Percentiles rank a stretch among this genome's conserved stretches.
Conservation (phyloP, 495 filamentous ascomycete species). For the Letharia lupina region DNA sequence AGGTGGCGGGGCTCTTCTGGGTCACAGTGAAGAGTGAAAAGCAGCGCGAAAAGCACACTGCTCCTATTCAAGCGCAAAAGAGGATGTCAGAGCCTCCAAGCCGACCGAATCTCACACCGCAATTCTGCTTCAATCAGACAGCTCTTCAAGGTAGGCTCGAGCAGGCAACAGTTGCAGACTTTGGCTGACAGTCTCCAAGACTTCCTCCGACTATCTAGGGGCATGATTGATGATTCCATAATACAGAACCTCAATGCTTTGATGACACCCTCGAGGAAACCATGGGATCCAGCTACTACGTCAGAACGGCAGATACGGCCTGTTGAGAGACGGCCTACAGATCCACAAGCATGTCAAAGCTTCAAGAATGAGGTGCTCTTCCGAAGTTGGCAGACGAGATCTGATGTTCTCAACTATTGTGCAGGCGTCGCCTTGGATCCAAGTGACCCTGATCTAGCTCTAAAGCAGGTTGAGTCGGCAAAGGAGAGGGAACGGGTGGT, state of each 20-base stretch:
- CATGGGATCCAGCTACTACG: slow-evolving; percentile 79
- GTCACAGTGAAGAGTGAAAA: not conserved
- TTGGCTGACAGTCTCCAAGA: slow-evolving; percentile 42
- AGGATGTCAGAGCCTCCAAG: slow-evolving; percentile 55
- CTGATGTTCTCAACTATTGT: slow-evolving; percentile 84
- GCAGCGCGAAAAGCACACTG: not conserved
- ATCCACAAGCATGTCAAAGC: slow-evolving; percentile 49
- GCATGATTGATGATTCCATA: slow-evolving; percentile 85
- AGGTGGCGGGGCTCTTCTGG: slow-evolving; percentile 20
- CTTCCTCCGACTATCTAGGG: slow-evolving; percentile 83
- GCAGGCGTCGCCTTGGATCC: slow-evolving; percentile 85
- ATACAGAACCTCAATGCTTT: slow-evolving; percentile 89
- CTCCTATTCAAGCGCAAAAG: not conserved
- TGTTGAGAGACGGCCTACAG: slow-evolving; percentile 39
- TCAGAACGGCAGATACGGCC: slow-evolving; percentile 45
- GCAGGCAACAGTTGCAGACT: not conserved
- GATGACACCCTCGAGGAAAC: slow-evolving; percentile 58
- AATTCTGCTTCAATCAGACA: slow-evolving; percentile 87
- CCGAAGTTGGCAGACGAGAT: slow-evolving; percentile 77
- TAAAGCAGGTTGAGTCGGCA: slow-evolving; percentile 61
- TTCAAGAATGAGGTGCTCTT: slow-evolving; percentile 81
- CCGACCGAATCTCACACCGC: slow-evolving; percentile 63
- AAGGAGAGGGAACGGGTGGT: slow-evolving; percentile 67
- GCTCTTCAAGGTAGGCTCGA: slow-evolving; percentile 62
- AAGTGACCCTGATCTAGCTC: slow-evolving; percentile 69